Base-by-base conservation (phyloP, 805 yeast genomes). In the Saturnispora besseyi region DNA sequence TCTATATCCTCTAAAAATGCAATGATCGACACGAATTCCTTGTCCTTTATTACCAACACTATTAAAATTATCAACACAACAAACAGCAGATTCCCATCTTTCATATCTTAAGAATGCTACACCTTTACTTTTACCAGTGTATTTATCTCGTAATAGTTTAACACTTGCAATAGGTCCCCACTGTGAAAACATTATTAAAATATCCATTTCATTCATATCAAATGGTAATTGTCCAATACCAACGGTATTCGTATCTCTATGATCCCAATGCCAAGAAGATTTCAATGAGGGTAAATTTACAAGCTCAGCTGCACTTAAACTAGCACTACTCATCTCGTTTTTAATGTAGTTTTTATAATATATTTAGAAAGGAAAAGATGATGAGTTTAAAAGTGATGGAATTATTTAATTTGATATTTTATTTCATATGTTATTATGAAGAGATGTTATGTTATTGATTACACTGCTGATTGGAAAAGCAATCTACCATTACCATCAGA, bases 241-340 rank as follows among this genome's bases (percentile, higher is more conserved):
- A 1, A 90, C 71, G 61, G 82, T 88, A 1, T 91, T 81, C 0
- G 91, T 77, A 55, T 88, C 90, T 24, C 68, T 69, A 60, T 81
- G 88, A 56, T 90, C 96, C 52, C 79, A 74, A 62, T 91, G 98
- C 98, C 98, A 91, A 5, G 96, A 88, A 0, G 84, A 87, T 4
- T 71, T 66, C 33, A 75, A 21, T 5, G 43, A 22, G 7, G 50
- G 50, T 15, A 48, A 18, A 11, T 37, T 48, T n/a, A 37, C 42
- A 13, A 48, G 28, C 31, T 48, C 50, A 21, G n/a, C 30, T 7
- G 12, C 24, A 48, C 46, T 48, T 15, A 48, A 22, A 12, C 26
- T 26, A 5, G 36, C 41, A 21, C 45, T 47, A 26, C 18, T 34
- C 50, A 47, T 45, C 10, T 18, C 10, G 26, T 13, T 24, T 5